phyloP scores from a whole-genome alignment of 495 filamentous ascomycete species.

The Alectoria sarmentosa region DNA sequence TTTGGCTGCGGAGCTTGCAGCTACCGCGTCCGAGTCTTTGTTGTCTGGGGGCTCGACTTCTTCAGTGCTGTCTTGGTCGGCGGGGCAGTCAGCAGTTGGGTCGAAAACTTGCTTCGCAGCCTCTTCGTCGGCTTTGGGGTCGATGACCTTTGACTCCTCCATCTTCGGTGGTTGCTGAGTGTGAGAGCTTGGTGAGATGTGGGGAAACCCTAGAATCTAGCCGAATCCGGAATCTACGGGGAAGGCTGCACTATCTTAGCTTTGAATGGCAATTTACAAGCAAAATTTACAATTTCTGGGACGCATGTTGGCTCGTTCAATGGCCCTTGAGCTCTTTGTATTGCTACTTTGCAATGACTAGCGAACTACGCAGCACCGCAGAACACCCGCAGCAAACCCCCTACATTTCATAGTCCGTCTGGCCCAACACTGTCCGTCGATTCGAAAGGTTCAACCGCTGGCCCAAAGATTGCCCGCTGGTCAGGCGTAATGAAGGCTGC shows the following conservation, averaged over 20 bases:
- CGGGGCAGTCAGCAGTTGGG: not conserved
- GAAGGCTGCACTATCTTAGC: not conserved
- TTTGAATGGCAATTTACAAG: not conserved
- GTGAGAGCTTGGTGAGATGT: not conserved
- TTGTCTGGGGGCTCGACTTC: constrained; percentile 21
- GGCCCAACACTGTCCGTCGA: not conserved
- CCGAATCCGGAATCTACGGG: not conserved
- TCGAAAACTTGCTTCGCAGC: constrained; percentile 19
- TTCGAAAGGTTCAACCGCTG: not conserved
- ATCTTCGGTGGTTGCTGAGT: constrained; percentile 10
- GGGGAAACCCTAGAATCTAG: not conserved
- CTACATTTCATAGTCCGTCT: not conserved
- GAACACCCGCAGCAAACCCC: not conserved
- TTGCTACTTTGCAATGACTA: not conserved
- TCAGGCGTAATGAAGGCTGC: not conserved
- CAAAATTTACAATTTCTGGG: too few species aligned
- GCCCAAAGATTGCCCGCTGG: not conserved
- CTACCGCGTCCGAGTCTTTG: constrained; percentile 23
- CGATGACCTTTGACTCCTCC: constrained; percentile 24
- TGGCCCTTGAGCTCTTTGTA: not conserved
- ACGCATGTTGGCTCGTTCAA: not conserved
- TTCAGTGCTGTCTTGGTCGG: constrained; percentile 16
- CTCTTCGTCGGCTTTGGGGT: constrained; percentile 19
- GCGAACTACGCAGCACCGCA: not conserved
- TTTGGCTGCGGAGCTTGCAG: constrained; percentile 28